Evolutionary conservation across 495 filamentous ascomycete species (phyloP), one percentile per base, ranked within the genome.

Genomic region (Bombardia bombarda): DNA sequence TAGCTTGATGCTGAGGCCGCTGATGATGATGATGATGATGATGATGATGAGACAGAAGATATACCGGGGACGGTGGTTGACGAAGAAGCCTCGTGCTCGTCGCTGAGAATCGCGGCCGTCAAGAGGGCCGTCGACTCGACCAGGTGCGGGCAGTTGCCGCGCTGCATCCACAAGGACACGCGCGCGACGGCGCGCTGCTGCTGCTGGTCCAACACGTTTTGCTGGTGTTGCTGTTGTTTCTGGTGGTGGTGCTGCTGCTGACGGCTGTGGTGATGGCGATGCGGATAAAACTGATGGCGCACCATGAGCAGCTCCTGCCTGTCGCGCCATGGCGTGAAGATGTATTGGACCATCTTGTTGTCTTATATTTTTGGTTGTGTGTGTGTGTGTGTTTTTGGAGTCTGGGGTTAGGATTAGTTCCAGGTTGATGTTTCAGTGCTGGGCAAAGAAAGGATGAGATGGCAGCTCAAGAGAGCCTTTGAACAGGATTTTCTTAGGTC

Each of bases 51-150:
- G n/a, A n/a, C n/a, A n/a, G n/a, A n/a, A n/a, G n/a, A n/a, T n/a
- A n/a, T n/a, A n/a, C n/a, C n/a, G n/a, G n/a, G n/a, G n/a, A n/a
- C n/a, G n/a, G n/a, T n/a, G n/a, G n/a, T n/a, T n/a, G 10, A 18
- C 10, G 63, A 16, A n/a, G 22, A 13, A 25, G 14, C 58, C 45
- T 66, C 58, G 16, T 36, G 31, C 22, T 43, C 12, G 56, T 88
- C 83, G 47, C 78, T 75, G 22, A 93, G 67, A 35, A 84, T 71
- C 6, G 85, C 86, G 47, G 86, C 80, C 28, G 76, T 82, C 43
- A 93, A 68, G 21, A 88, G 67, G 13, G 86, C 86, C 2, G 86
- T 93, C 12, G 82, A 83, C 63, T 90, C 86, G 40, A 93, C 77
- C 49, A 86, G 70, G 65, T 90, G 86, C 22, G 86, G 86, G 33